Percentiles rank a stretch among this genome's conserved stretches.
phyloP scores from a whole-genome alignment of 495 filamentous ascomycete species.

The Annulohypoxylon nitens region DNA sequence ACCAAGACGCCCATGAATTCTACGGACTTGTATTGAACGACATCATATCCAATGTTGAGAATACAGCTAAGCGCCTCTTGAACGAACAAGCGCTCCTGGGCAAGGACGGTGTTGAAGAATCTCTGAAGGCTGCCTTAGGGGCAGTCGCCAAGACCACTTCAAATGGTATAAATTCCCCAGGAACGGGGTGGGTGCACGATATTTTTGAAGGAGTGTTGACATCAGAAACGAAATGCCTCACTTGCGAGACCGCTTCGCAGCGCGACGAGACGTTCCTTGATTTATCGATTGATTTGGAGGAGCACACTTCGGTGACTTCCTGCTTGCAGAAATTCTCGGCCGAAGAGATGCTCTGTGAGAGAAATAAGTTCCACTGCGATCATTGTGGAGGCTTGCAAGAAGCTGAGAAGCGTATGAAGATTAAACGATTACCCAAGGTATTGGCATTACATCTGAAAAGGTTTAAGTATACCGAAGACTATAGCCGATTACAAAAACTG shows the following conservation, averaged over 20 bases:
- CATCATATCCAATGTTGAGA: constrained; percentile 93
- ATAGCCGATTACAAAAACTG: constrained; percentile 92
- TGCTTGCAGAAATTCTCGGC: constrained; percentile 96
- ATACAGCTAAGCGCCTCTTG: constrained; percentile 72
- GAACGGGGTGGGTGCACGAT: constrained; percentile 94
- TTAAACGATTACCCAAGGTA: constrained; percentile 92
- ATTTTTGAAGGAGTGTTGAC: constrained; percentile 95
- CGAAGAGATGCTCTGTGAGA: constrained; percentile 98
- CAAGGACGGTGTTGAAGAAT: constrained; percentile 53
- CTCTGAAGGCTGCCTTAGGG: constrained; percentile 59
- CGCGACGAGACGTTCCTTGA: constrained; percentile 96
- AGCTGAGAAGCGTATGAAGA: constrained; percentile 99
- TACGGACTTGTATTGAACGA: constrained; percentile 95
- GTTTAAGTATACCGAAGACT: constrained; percentile 97
- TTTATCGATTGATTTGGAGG: constrained; percentile 93
- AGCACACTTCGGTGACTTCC: constrained; percentile 96
- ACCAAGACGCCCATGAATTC: constrained; percentile 98
- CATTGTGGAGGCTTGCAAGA: constrained; percentile 97
- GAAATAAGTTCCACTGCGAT: constrained; percentile 99
- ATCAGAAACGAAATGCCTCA: constrained; percentile 96
- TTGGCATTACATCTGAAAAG: constrained; percentile 93
- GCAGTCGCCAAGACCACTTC: constrained; percentile 57
- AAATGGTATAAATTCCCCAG: constrained; percentile 58
- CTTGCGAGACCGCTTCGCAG: constrained; percentile 95
- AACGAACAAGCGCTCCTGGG: constrained; percentile 60